These are phyloP conservation scores for Neofusicoccum sp. DNA, from an alignment of 2,329 filamentous ascomycete species.

Conservation along the genomic window DNA sequence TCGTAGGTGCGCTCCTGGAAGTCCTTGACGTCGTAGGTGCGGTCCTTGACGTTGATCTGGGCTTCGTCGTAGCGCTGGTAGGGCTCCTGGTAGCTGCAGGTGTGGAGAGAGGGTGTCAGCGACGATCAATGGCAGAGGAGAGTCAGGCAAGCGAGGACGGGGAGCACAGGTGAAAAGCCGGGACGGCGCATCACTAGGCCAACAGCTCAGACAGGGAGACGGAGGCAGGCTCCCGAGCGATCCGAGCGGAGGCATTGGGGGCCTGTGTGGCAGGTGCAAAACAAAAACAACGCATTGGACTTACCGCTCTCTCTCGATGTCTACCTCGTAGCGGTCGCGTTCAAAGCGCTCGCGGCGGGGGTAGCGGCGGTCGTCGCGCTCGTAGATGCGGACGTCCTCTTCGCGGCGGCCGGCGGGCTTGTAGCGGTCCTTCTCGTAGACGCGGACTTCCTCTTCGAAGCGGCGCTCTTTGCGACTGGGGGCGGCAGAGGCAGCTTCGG, in stretches of 20 bases:
- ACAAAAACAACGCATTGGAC: slow-evolving; percentile 17
- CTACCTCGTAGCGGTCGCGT: slow-evolving; percentile 27
- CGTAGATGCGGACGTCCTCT: slow-evolving; percentile 39
- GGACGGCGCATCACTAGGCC: slow-evolving; percentile 6
- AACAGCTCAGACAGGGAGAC: slow-evolving; percentile 25
- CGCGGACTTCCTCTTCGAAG: slow-evolving; percentile 85
- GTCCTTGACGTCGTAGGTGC: slow-evolving; percentile 41
- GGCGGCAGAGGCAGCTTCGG: slow-evolving; percentile 46
- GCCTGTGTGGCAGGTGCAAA: not conserved
- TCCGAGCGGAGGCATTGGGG: slow-evolving; percentile 9
- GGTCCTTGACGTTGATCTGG: slow-evolving; percentile 67
- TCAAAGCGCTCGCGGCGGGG: slow-evolving; percentile 13
- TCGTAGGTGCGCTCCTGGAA: slow-evolving; percentile 57
- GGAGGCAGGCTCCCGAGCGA: slow-evolving; percentile 27
- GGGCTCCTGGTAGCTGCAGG: slow-evolving; percentile 58
- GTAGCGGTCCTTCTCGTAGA: slow-evolving; percentile 76
- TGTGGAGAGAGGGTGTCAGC: slow-evolving; percentile 30
- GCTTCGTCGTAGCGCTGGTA: slow-evolving; percentile 63
- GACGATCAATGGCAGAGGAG: slow-evolving; percentile 22
- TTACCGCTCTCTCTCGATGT: slow-evolving; percentile 34
- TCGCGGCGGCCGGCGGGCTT: slow-evolving; percentile 56
- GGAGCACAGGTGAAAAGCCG: slow-evolving; percentile 1
- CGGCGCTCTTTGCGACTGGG: slow-evolving; percentile 60
- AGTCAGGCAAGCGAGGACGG: slow-evolving; percentile 6
- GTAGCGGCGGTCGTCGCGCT: slow-evolving; percentile 24